These are phyloP conservation scores for Nicotiana paniculata DNA, from an alignment of 257 asterid species.

Conservation along the genomic window DNA sequence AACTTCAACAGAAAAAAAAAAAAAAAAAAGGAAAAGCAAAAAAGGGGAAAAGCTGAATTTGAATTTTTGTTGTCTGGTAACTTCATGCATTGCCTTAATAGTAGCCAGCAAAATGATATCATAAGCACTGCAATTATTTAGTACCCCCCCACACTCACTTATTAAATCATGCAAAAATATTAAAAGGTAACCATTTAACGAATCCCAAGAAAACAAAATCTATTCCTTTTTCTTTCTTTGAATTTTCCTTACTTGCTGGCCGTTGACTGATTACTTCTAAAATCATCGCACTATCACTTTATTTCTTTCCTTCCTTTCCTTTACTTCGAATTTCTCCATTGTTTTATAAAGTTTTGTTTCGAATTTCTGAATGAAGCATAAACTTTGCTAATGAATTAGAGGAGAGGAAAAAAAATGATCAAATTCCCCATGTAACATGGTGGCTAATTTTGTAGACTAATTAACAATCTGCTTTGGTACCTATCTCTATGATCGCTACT, in stretches of 20 bases:
- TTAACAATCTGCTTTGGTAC: not conserved
- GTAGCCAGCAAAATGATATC: constrained; percentile 35
- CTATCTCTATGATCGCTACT: too few relatives aligned
- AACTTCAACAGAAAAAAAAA: not conserved
- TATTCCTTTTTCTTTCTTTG: constrained; percentile 7
- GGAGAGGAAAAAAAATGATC: not conserved
- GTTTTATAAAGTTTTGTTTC: not conserved
- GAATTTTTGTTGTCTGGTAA: constrained; percentile 33
- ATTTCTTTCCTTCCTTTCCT: constrained; percentile 5
- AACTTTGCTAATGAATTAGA: not conserved
- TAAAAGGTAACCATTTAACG: constrained; percentile 18
- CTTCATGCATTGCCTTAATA: constrained; percentile 20
- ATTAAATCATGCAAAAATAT: constrained; percentile 13
- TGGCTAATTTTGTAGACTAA: not conserved
- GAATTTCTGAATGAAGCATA: not conserved
- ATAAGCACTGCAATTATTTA: constrained; percentile 55
- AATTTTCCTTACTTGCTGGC: constrained; percentile 37
- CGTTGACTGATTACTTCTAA: constrained; percentile 48
- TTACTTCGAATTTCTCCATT: not conserved
- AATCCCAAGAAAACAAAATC: constrained; percentile 45
- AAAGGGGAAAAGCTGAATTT: constrained; percentile 31
- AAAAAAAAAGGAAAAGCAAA: not conserved
- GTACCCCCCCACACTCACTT: constrained; percentile 51
- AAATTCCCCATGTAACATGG: not conserved
- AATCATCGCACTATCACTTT: constrained; percentile 26